Base-by-base conservation (phyloP, 768 basidiomycete species). In the Mycena filopes region DNA sequence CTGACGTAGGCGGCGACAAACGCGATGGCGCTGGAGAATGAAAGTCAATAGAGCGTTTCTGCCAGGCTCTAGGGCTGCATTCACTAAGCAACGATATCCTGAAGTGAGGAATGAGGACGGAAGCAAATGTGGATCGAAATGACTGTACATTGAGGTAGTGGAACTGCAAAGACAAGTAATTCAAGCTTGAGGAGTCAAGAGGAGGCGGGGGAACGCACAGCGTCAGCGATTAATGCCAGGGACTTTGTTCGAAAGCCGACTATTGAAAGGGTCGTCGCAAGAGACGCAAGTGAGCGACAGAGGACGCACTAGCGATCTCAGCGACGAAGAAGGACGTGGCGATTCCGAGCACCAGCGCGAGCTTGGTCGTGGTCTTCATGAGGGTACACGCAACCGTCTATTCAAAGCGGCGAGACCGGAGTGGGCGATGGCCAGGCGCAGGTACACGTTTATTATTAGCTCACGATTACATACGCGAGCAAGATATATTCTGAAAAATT, bases 211-310 rank as follows among this genome's bases (percentile, higher is more conserved):
- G 15, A 25, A 81, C 84, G 66, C 47, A 86, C 85, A 40, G 85
- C 85, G 74, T 87, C 85, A 63, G 85, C 86, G 73, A 86, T 84
- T 54, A 87, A 75, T 36, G 85, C 86, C 18, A 86, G 72, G 76
- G 84, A 85, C 70, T 80, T 84, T 0, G 86, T 87, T 47, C 80
- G 81, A 71, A 87, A 85, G 13, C 85, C 86, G 73, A 86, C 86
- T 84, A 55, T 13, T 47, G 2, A 53, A 26, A 36, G 33, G 3
- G 15, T 21, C 25, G 20, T 58, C 48, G 41, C 40, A 25, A 57
- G 28, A 11, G 6, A 41, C 16, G 20, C 23, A 13, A 16, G 28
- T 18, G 49, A 40, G 49, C n/a, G 28, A 28, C 56, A 33, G 25
- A 38, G 53, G 46, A 71, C 80, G 40, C 69, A 79, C 85, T 76